Base-by-base conservation (phyloP, 1,284 basidiomycete genomes). In the Schizophyllum commune region DNA sequence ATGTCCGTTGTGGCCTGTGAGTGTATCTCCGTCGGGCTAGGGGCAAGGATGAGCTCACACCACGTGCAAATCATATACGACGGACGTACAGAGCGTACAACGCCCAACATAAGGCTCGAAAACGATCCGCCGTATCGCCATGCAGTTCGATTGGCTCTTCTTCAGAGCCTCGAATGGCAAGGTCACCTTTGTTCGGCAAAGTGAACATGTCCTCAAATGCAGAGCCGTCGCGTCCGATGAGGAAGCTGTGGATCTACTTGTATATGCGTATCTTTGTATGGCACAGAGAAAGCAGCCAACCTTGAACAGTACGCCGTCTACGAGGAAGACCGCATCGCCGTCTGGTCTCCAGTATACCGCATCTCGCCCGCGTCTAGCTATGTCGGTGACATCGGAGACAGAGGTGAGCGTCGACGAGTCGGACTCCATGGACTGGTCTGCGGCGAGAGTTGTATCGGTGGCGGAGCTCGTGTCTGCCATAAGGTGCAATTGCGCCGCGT, bases 41-140 rank as follows among this genome's bases (percentile, higher is more conserved):
- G 32, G 19, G 7, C n/a, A 15, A 13, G 4, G 20, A 19, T 52
- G 32, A 58, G 22, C 32, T 13, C 27, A 33, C 1, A 1, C 5
- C 9, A 17, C 27, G 15, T 17, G 15, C 21, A 52, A 21, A 20
- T n/a, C 8, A 13, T n/a, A 53, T 1, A 9, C 39, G 13, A 57
- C 62, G 61, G 13, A 57, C 62, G 61, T 47, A 63, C 64, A 63
- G 58, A 0, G 64, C 64, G 39, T 65, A 65, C 5, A 63, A 9
- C 4, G 56, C 62, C 64, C 64, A 65, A 27, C 64, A 65, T 19
- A 65, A 58, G 5, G 60, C 60, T n/a, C 64, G 64, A 21, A 65
- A 62, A 11, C 63, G 59, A 1, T 61, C 53, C 11, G 33, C 57
- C 22, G 21, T 62, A 32, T 63, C 62, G 52, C 39, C 39, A 9